Conservation (phyloP, 2,329 filamentous ascomycete genomes). For the Trichoderma sp. region DNA sequence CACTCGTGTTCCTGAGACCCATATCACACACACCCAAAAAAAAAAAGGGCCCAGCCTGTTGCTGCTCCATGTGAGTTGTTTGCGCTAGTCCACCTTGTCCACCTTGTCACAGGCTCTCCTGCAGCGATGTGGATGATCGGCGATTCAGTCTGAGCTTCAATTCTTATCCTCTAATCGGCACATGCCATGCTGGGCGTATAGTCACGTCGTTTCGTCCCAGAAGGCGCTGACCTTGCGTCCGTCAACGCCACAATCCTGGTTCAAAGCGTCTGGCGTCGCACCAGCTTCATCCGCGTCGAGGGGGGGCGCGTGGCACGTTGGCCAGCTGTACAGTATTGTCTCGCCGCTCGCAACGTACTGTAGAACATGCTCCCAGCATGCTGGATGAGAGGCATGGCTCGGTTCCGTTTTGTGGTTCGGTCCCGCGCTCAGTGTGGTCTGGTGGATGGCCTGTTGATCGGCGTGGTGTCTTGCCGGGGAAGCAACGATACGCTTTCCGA, state of each 20-base stretch:
- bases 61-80: slow-evolving; percentile 3
- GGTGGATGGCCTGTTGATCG: slow-evolving; percentile 16
- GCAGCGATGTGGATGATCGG: slow-evolving; percentile 16
- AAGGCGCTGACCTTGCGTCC: background rate
- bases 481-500: slow-evolving; percentile 5
- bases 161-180: background rate
- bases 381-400: background rate
- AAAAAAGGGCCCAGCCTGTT: background rate
- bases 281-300: background rate
- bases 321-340: background rate
- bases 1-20: slow-evolving; percentile 1
- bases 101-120: background rate
- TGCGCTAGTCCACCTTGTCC: slow-evolving; percentile 10
- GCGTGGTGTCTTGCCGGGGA: slow-evolving; percentile 10
- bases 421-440: background rate
- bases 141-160: slow-evolving; percentile 17
- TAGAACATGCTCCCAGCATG: background rate
- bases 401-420: background rate
- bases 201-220: background rate
- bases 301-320: background rate
- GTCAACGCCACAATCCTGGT: slow-evolving; percentile 1
- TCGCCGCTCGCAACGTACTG: background rate
- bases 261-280: background rate
- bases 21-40: background rate
- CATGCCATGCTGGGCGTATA: background rate